phyloP scores from a whole-genome alignment of 2,329 filamentous ascomycete genomes.

The Dactylonectria estremocensis region DNA sequence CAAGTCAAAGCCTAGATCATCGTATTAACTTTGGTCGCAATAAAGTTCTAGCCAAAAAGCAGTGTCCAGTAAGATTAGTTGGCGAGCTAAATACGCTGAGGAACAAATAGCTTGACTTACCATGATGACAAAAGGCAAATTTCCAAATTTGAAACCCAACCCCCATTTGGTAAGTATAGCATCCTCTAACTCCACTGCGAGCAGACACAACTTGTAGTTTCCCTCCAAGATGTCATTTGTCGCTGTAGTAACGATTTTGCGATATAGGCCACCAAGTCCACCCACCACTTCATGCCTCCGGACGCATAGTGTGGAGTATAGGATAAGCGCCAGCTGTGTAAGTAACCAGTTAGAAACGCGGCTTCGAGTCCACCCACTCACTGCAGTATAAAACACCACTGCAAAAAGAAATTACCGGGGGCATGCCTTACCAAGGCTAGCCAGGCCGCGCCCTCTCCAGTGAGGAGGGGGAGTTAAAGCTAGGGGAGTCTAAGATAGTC shows the following conservation, averaged over 20 bases:
- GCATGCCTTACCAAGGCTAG: no score
- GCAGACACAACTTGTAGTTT: slow-evolving; percentile 1
- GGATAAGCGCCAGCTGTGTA: not conserved
- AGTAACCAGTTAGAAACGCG: slow-evolving; percentile 1
- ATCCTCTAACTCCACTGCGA: not conserved
- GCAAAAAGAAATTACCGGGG: not conserved
- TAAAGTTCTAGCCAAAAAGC: slow-evolving; percentile 3
- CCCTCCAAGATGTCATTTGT: not conserved
- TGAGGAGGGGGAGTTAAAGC: no score
- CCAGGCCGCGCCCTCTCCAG: no score
- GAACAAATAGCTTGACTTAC: not conserved
- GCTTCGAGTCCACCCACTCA: slow-evolving; percentile 2
- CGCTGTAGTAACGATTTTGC: not conserved
- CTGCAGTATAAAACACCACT: not conserved
- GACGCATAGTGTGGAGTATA: slow-evolving; percentile 1
- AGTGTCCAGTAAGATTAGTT: not conserved
- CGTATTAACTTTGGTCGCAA: not conserved
- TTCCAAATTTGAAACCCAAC: not conserved
- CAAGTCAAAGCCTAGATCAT: not conserved
- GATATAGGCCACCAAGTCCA: not conserved
- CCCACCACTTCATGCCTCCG: slow-evolving; percentile 1
- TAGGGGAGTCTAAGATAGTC: no score
- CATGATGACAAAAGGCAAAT: not conserved
- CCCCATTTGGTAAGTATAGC: not conserved
- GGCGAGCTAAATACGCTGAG: not conserved